These are phyloP conservation scores for Vaccinium macrocarpon DNA, from an alignment of 148 eudicot genomes.

Conservation along the genomic window DNA sequence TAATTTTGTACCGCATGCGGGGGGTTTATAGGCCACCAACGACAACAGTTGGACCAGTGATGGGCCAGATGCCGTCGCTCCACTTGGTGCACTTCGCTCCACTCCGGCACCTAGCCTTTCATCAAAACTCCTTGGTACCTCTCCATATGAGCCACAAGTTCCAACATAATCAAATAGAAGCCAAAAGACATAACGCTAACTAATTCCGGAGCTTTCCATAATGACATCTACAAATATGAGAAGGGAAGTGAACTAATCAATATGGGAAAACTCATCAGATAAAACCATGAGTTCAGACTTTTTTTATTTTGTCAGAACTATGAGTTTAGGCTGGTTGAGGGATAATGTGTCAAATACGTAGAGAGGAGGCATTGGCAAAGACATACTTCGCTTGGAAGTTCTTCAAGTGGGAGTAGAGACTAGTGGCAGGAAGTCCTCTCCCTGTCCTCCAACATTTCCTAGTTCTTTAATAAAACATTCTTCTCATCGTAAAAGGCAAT, in stretches of 20 bases:
- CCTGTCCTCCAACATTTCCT: not conserved
- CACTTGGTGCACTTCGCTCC: too few species aligned
- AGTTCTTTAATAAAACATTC: not conserved
- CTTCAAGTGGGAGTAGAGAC: not conserved
- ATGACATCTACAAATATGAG: not conserved
- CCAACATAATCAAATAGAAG: not conserved
- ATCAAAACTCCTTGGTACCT: too few species aligned
- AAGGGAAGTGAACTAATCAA: not conserved
- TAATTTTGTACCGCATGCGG: too few species aligned
- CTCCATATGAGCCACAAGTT: too few species aligned
- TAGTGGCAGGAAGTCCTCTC: not conserved
- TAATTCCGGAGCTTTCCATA: not conserved
- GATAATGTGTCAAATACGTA: not conserved
- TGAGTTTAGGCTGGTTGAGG: not conserved
- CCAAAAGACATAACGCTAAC: not conserved
- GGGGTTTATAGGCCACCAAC: too few species aligned
- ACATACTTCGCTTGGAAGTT: not conserved
- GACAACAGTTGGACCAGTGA: too few species aligned
- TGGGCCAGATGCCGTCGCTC: too few species aligned
- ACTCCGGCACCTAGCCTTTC: too few species aligned
- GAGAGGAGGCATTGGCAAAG: not conserved
- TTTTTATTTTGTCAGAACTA: not conserved
- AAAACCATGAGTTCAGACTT: not conserved
- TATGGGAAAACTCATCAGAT: not conserved
- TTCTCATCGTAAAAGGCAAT: not conserved